phyloP scores from a whole-genome alignment of 345 rosid species.

The Gossypium raimondii region DNA sequence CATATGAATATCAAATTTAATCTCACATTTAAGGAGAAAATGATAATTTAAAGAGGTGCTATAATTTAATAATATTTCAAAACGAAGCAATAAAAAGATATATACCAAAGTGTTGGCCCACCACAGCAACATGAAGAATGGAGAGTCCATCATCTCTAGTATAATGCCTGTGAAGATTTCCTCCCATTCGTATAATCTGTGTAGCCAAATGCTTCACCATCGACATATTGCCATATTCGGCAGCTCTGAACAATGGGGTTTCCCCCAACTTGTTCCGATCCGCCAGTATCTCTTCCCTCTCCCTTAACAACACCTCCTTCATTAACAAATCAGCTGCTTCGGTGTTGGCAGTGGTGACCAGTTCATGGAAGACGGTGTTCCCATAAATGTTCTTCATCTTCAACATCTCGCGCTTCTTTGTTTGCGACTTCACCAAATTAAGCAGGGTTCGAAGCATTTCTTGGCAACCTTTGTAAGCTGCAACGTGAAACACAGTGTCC shows the following conservation, averaged over 20 bases:
- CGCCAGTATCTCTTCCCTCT: conserved; percentile 5
- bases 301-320: background rate
- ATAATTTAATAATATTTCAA: too few relatives aligned
- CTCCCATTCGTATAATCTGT: conserved; percentile 2
- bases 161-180: background rate
- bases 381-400: conserved; percentile 14
- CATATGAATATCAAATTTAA: too few relatives aligned
- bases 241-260: conserved; percentile 16
- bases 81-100: too few relatives aligned
- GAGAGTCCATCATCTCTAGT: conserved; percentile 7
- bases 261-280: conserved; percentile 7
- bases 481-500: conserved; percentile 18
- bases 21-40: too few relatives aligned
- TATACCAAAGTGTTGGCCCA: conserved; percentile 24
- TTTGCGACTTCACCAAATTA: background rate
- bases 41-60: too few relatives aligned
- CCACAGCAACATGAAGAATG: conserved; percentile 27
- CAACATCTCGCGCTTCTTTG: background rate
- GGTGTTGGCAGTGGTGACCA: background rate
- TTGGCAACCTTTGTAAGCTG: conserved; percentile 9
- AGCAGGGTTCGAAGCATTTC: background rate
- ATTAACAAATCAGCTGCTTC: background rate
- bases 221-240: background rate
- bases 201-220: conserved; percentile 3
- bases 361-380: conserved; percentile 16